Evolutionary conservation across 2,329 filamentous ascomycete genomes (phyloP).

Genomic region (Aspergillus sp.): DNA sequence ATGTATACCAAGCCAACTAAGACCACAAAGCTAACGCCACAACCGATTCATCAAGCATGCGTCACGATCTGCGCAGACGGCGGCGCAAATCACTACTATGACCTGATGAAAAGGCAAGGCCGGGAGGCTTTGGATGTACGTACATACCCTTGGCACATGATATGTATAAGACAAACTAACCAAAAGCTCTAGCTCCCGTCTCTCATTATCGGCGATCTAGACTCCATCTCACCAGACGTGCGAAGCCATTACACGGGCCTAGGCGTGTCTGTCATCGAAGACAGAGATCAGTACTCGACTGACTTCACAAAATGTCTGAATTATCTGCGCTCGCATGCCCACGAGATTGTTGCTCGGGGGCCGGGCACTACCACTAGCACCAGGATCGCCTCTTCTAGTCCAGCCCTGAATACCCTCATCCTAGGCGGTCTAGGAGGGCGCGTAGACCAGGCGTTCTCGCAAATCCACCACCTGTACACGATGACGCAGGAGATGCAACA

Average conservation of each 20-base stretch:
- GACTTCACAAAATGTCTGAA: conserved; percentile 83
- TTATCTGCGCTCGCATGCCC: conserved; percentile 51
- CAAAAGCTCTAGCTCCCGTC: conserved; percentile 53
- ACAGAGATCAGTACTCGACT: conserved; percentile 81
- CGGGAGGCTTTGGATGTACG: conserved; percentile 33
- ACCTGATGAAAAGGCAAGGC: conserved; percentile 43
- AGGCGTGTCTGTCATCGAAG: conserved; percentile 63
- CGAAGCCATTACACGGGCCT: conserved; percentile 65
- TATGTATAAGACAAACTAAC: not conserved
- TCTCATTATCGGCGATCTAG: conserved; percentile 84
- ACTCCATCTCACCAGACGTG: conserved; percentile 69
- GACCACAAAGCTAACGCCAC: not conserved
- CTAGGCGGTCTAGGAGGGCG: conserved; percentile 84
- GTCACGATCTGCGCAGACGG: conserved; percentile 83
- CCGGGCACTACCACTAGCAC: conserved; percentile 2
- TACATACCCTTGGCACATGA: conserved; percentile 4
- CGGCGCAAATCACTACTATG: conserved; percentile 74
- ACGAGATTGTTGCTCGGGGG: conserved; percentile 22
- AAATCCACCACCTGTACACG: conserved; percentile 78
- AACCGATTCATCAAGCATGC: conserved; percentile 48
- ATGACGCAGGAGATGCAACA: conserved; percentile 40
- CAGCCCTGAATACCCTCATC: conserved; percentile 65
- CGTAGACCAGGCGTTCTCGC: conserved; percentile 87
- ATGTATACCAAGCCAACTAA: not conserved
- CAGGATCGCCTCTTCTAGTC: no score